Conservation (phyloP, 192 early-diverging fungal species). For the Haplosporangium gracile region DNA sequence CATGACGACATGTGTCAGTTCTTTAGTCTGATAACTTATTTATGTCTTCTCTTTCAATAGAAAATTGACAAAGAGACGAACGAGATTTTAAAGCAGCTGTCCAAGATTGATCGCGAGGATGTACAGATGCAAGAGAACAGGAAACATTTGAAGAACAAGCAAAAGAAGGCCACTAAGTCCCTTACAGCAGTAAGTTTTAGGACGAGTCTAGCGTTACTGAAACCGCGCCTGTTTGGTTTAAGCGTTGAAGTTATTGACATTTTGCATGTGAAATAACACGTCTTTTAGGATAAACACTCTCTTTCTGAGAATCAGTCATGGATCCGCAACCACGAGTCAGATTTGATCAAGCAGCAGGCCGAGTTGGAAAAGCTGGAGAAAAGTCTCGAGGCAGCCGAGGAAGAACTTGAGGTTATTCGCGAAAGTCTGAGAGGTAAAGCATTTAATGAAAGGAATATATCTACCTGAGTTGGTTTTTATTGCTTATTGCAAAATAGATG, state of each 20-base stretch:
- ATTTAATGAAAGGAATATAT: background rate
- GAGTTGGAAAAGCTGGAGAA: constrained; percentile 76
- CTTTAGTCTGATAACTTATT: background rate
- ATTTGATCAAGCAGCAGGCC: constrained; percentile 64
- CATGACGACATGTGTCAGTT: background rate
- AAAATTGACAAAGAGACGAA: constrained; percentile 68
- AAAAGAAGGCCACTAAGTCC: constrained; percentile 80
- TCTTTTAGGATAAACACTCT: constrained; percentile 64
- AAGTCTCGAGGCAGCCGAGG: constrained; percentile 75
- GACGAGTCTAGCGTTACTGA: background rate
- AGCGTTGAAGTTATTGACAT: background rate
- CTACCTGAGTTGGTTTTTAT: background rate
- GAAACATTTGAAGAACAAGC: constrained; percentile 83
- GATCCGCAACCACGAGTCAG: constrained; percentile 78
- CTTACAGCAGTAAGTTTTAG: constrained; percentile 67
- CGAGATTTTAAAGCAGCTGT: constrained; percentile 69
- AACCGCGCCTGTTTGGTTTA: too few relatives aligned
- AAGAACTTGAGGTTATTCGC: constrained; percentile 80
- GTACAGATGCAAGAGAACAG: constrained; percentile 89
- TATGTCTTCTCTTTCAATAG: constrained; percentile 13
- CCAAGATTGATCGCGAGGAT: constrained; percentile 81
- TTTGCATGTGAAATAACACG: too few relatives aligned
- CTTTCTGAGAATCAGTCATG: constrained; percentile 73
- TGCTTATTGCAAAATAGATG: background rate
- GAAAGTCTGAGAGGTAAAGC: constrained; percentile 70